Conservation (phyloP, 2,329 filamentous ascomycete genomes). For the Pseudogymnoascus sp. region DNA sequence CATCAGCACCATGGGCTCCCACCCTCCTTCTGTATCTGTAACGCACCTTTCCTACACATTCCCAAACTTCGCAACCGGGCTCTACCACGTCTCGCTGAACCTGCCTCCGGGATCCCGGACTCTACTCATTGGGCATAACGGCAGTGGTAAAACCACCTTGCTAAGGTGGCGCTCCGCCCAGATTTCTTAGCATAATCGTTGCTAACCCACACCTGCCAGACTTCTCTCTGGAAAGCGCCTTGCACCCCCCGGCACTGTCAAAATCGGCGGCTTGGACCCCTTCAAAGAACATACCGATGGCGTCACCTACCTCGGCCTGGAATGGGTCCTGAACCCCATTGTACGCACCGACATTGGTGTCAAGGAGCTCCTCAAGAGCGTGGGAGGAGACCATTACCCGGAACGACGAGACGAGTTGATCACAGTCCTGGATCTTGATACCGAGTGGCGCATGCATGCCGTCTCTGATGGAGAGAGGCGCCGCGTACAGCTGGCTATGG, state of each 20-base stretch:
- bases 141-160: slow-evolving; percentile 93
- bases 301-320: slow-evolving; percentile 91
- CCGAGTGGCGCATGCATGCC: slow-evolving; percentile 89
- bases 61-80: slow-evolving; percentile 72
- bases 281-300: slow-evolving; percentile 87
- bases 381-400: slow-evolving; percentile 79
- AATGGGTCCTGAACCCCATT: slow-evolving; percentile 97
- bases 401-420: slow-evolving; percentile 81
- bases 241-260: slow-evolving; percentile 66
- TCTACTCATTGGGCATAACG: slow-evolving; percentile 90
- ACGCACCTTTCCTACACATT: slow-evolving; percentile 79
- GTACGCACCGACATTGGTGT: slow-evolving; percentile 94
- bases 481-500: slow-evolving; percentile 93
- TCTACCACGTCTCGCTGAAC: slow-evolving; percentile 64
- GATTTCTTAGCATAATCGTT: slow-evolving; percentile 29
- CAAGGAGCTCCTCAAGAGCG: slow-evolving; percentile 70
- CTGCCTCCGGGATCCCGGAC: slow-evolving; percentile 80
- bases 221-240: slow-evolving; percentile 93
- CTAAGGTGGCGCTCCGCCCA: slow-evolving; percentile 41
- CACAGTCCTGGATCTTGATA: slow-evolving; percentile 81
- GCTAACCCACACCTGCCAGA: slow-evolving; percentile 13
- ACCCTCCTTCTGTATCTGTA: slow-evolving; percentile 51
- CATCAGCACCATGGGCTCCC: background rate
- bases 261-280: slow-evolving; percentile 76
- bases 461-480: slow-evolving; percentile 88